These are phyloP conservation scores for Juglanconis sp. DNA, from an alignment of 2,329 filamentous ascomycete species.

Conservation along the genomic window DNA sequence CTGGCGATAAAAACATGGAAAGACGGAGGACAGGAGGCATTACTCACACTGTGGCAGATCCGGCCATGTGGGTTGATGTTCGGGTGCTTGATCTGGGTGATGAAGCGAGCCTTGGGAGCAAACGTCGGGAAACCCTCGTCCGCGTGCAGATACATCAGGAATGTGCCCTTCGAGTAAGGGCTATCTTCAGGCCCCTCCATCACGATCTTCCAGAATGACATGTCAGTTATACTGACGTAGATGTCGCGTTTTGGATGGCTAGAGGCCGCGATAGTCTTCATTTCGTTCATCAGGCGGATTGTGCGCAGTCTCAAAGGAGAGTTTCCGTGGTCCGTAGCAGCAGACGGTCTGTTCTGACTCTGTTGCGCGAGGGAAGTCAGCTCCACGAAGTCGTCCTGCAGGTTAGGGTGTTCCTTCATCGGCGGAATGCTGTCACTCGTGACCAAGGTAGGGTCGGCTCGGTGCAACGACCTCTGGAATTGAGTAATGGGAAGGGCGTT, in stretches of 20 bases:
- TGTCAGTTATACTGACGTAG: conserved; percentile 35
- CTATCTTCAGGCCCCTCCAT: conserved; percentile 27
- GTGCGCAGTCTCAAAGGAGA: not conserved
- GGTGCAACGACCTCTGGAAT: too few relatives aligned
- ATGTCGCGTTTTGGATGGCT: conserved; percentile 25
- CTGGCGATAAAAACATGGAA: not conserved
- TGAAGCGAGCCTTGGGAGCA: conserved; percentile 72
- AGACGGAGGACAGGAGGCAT: not conserved
- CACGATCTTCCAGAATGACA: conserved; percentile 38
- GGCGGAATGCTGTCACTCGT: not conserved
- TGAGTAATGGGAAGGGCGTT: too few relatives aligned
- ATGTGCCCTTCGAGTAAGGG: conserved; percentile 57
- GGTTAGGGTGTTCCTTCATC: not conserved
- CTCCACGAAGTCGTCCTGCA: not conserved
- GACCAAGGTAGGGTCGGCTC: not conserved
- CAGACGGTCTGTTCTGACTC: too few relatives aligned
- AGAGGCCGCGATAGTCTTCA: not conserved
- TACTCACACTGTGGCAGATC: conserved; percentile 50
- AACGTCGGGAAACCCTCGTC: conserved; percentile 79
- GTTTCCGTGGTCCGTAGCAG: not conserved
- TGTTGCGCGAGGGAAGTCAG: not conserved
- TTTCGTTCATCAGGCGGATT: conserved; percentile 5
- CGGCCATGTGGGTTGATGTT: conserved; percentile 75
- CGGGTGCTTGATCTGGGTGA: conserved; percentile 77
- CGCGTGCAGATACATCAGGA: conserved; percentile 72